Base-by-base conservation (phyloP, 2,329 filamentous ascomycete genomes). In the Aureobasidium sp. region DNA sequence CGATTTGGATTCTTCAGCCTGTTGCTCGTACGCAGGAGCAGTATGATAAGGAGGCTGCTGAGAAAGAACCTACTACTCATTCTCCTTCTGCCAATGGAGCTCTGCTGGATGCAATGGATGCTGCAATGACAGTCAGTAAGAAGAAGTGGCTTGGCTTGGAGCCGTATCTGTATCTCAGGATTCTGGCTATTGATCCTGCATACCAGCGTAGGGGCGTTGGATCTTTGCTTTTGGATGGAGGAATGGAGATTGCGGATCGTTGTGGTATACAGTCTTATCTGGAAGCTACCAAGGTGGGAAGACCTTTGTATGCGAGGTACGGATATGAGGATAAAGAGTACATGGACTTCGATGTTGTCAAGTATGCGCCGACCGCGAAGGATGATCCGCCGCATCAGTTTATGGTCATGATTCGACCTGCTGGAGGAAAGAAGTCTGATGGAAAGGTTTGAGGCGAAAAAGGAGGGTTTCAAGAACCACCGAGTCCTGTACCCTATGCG, bases 121-220 rank as follows among this genome's bases (percentile, higher is more conserved):
- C 41, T 2, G 62, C 58, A 14, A 29, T 66, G 13, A 59, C 30
- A 6, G 48, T 63, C 41, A 64, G 59, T n/a, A 67, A 67, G 63
- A 59, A 64, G 41, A 65, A 68, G 51, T 63, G 66, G 25, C 44
- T 73, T 3, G 70, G 68, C 1, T 55, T 64, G 3, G 63, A 67
- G 63, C 66, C 71, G 29, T 65, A 70, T 49, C 51, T 69, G 7
- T 58, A 67, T 7, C 64, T 72, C 36, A 66, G 69, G n/a, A 64
- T 72, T 8, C 63, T 76, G 16, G 68, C 63, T 1, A 77, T 75
- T 29, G 70, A 74, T 62, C 75, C 76, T 0, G 70, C 71, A 1
- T 71, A 78, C 34, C 74, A 75, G 21, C 64, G 75, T 2, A 70
- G 71, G 36, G 77, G 77, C 0, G 73, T 76, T 5, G 77, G 71